Evolutionary conservation across 208 protist genomes (phyloP).

Genomic region (Trypanosoma vivax): DNA sequence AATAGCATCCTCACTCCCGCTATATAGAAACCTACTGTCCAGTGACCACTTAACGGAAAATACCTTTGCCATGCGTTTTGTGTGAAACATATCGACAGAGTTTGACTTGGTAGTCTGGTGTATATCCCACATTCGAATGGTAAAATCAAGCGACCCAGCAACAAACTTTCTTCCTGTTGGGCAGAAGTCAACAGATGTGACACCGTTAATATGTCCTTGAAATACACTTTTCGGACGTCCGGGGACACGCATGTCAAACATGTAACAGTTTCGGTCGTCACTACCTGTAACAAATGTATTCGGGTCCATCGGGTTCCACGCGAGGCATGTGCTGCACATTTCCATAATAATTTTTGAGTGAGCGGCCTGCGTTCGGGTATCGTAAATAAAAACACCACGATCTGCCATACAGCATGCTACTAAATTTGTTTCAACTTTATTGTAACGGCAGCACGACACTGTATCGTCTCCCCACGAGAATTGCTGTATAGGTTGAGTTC

Average conservation of each 20-base stretch:
- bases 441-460: conserved; percentile 87
- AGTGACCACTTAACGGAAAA: conserved; percentile 89
- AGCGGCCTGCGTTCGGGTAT: conserved; percentile 83
- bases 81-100: conserved; percentile 97
- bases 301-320: conserved; percentile 98
- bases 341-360: conserved; percentile 92
- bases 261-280: conserved; percentile 97
- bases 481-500: conserved; percentile 89
- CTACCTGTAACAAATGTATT: conserved; percentile 95
- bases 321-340: conserved; percentile 90
- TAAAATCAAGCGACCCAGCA: conserved; percentile 92
- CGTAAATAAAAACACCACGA: conserved; percentile 93
- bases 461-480: conserved; percentile 94
- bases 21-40: conserved; percentile 94
- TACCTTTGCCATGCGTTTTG: conserved; percentile 97
- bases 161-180: conserved; percentile 95
- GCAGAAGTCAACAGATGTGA: conserved; percentile 94
- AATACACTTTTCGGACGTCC: conserved; percentile 91
- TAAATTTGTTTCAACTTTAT: conserved; percentile 90
- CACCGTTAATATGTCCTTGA: conserved; percentile 93
- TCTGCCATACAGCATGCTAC: conserved; percentile 90
- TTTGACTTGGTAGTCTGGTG: conserved; percentile 79
- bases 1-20: conserved; percentile 95
- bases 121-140: conserved; percentile 92
- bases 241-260: conserved; percentile 96